Evolutionary conservation across 2,329 filamentous ascomycete species (phyloP).

Genomic region (Eutypella sp.): DNA sequence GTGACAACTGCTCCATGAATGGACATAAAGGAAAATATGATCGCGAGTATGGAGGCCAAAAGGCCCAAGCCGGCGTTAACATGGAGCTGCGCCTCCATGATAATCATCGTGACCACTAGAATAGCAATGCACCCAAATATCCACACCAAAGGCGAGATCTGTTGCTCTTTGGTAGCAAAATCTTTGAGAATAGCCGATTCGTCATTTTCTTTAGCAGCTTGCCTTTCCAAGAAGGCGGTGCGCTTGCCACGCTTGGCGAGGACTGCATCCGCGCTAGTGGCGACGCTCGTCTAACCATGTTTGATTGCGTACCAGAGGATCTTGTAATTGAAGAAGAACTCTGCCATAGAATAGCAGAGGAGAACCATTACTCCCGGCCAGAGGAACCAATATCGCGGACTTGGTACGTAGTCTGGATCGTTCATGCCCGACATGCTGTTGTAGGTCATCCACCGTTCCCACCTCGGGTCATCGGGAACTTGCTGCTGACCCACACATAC

Average conservation of each 20-base stretch:
- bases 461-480: constrained; percentile 27
- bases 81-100: constrained; percentile 46
- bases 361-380: constrained; percentile 39
- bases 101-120: constrained; percentile 45
- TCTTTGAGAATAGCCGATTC: constrained; percentile 41
- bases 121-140: constrained; percentile 41
- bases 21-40: constrained; percentile 58
- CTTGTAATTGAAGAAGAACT: constrained; percentile 35
- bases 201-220: constrained; percentile 26
- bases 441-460: constrained; percentile 38
- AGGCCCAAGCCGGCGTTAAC: constrained; percentile 54
- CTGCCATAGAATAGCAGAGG: constrained; percentile 34
- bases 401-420: constrained; percentile 28
- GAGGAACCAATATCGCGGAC: constrained; percentile 36
- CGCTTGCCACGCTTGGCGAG: constrained; percentile 38
- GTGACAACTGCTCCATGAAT: constrained; percentile 56
- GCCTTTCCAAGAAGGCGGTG: constrained; percentile 36
- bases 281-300: constrained; percentile 42
- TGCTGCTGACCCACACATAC: constrained; percentile 35
- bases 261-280: constrained; percentile 34
- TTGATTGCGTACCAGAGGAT: constrained; percentile 35
- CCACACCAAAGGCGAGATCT: constrained; percentile 52
- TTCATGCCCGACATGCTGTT: constrained; percentile 28
- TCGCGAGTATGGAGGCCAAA: constrained; percentile 50
- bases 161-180: constrained; percentile 39